phyloP scores from a whole-genome alignment of 495 filamentous ascomycete species.

The Aspergillus biplanus region DNA sequence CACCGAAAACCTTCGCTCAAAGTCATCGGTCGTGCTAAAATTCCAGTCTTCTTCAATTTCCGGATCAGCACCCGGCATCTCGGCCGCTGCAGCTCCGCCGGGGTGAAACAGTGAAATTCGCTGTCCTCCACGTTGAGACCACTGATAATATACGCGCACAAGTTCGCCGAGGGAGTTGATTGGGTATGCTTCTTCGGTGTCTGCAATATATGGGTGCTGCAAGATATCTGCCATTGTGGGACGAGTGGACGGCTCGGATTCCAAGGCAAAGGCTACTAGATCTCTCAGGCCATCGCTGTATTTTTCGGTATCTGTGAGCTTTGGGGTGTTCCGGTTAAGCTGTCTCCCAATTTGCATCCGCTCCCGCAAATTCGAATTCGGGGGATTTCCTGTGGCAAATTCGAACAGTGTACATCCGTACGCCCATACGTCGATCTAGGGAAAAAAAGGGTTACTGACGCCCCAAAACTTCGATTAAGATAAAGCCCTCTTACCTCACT shows the following conservation, averaged over 20 bases:
- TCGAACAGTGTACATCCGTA: constrained; percentile 91
- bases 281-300: constrained; percentile 74
- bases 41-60: constrained; percentile 76
- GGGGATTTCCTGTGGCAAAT: constrained; percentile 87
- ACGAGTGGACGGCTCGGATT: constrained; percentile 72
- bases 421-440: constrained; percentile 89
- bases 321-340: constrained; percentile 60
- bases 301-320: constrained; percentile 69
- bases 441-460: constrained; percentile 22
- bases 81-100: constrained; percentile 71
- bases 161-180: constrained; percentile 69
- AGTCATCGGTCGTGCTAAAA: constrained; percentile 85
- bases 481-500: constrained; percentile 48
- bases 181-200: constrained; percentile 70
- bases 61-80: constrained; percentile 49
- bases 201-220: constrained; percentile 49
- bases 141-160: constrained; percentile 78
- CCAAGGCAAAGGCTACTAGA: constrained; percentile 78
- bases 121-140: constrained; percentile 84
- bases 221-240: constrained; percentile 63
- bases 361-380: constrained; percentile 56
- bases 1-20: constrained; percentile 64
- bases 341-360: constrained; percentile 63
- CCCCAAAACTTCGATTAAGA: neutral
- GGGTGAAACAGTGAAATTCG: constrained; percentile 80